Base-by-base conservation (phyloP, 2,329 filamentous ascomycete genomes). In the Pseudogymnoascus sp. region DNA sequence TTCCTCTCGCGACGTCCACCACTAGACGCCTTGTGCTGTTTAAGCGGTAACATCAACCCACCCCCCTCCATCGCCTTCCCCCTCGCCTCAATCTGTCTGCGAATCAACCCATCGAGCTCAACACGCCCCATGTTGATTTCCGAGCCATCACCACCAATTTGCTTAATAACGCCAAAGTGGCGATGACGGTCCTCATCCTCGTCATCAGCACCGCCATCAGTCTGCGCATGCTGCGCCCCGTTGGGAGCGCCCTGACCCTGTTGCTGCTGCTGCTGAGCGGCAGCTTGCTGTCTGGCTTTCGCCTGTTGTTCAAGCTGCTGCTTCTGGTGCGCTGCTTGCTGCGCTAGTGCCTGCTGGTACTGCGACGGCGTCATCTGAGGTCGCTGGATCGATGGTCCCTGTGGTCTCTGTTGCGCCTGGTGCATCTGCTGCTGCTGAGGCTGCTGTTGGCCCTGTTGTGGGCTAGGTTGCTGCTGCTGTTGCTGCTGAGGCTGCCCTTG, bases 31-130 rank as follows among this genome's bases (percentile, higher is more conserved):
- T 73, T 69, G 60, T 73, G 76, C 56, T 71, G 67, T 67, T 78
- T 79, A 10, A 92, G 79, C 1, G 90, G 87, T 16, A 92, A 74
- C 88, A 93, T 91, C 64, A 93, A 77, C 6, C 90, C 86, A 50
- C 86, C 90, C 59, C 86, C 90, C 72, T 93, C 88, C 79, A 91
- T 88, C 67, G 80, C 79, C 73, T 84, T 85, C 7, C 87, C 87
- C 68, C 83, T 82, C 53, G 84, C 82, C 62, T 85, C 81, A 65
- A 93, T 85, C 68, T 88, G 85, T 61, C 82, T 79, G 67, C 89
- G 88, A 69, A 93, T 84, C 71, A 89, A 78, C 53, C 80, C 77
- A 71, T 93, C 89, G 65, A 91, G 86, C 62, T 87, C 84, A 4
- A 86, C 74, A 61, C 84, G 79, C 23, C 82, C 84, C 77, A 82